Percentiles rank a stretch among this genome's conserved stretches.
Conservation (phyloP, 2,329 filamentous ascomycete genomes). For the Beauveria bassiana region DNA sequence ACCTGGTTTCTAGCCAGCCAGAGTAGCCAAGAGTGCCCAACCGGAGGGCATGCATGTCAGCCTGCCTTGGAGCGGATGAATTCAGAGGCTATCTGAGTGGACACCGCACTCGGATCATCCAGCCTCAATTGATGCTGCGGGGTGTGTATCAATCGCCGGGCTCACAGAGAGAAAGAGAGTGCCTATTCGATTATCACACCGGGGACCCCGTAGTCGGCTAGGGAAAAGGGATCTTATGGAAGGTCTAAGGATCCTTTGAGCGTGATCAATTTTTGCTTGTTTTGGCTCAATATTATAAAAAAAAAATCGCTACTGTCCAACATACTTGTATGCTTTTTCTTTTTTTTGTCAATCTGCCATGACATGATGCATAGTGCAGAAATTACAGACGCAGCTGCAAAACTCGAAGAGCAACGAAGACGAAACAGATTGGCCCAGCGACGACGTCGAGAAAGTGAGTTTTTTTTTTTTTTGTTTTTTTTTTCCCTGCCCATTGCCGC, state of each 20-base stretch:
- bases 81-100: neutral
- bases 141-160: neutral
- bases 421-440: constrained; percentile 8
- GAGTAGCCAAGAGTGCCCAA: neutral
- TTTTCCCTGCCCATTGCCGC: too few species aligned
- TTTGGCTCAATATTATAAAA: neutral
- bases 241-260: too few species aligned
- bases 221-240: too few species aligned
- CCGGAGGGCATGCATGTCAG: neutral
- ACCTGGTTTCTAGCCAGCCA: neutral
- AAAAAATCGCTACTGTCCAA: neutral
- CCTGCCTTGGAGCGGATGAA: neutral
- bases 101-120: neutral
- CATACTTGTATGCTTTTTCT: neutral
- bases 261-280: neutral
- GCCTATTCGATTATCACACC: neutral
- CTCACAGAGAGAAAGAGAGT: too few species aligned
- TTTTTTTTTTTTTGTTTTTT: too few species aligned
- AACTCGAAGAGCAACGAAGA: constrained; percentile 5
- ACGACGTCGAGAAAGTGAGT: constrained; percentile 4
- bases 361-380: constrained; percentile 1
- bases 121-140: neutral
- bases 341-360: neutral
- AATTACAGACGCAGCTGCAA: neutral
- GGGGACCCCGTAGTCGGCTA: neutral